Base-by-base conservation (phyloP, 768 basidiomycete genomes). In the Naganishia onofrii region DNA sequence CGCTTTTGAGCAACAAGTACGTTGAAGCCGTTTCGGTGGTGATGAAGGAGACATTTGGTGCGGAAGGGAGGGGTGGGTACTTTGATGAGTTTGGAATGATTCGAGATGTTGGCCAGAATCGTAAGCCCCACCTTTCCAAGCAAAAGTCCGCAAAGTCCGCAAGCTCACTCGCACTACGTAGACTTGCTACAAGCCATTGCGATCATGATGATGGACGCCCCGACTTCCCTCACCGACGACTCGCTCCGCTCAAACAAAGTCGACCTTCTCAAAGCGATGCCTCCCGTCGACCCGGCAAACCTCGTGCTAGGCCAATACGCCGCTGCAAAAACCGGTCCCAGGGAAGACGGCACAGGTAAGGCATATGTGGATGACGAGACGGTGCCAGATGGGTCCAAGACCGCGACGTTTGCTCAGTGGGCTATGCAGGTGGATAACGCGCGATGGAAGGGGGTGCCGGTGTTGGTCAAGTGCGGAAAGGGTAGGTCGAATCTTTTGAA, bases 11-110 rank as follows among this genome's bases (percentile, higher is more conserved):
- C 60, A 64, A 54, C 19, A 42, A 65, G 19, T 44, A 73, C 28
- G 69, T 73, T 10, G 66, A 56, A 8, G 51, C 42, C 36, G 58
- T 73, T 26, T 34, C 44, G 10, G 57, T 73, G 23, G 69, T 66
- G 36, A 65, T 70, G 65, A 70, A 48, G 52, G 72, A 73, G 60
- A 64, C 42, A 8, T 73, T 73, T 63, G 72, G 72, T 4, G 63
- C 63, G n/a, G 72, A 73, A n/a, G 72, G 72, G n/a, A 38, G 72
- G 56, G 71, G 72, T 36, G 72, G 72, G 21, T 73, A 73, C 52
- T 73, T 73, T 54, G 72, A 73, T 34, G 72, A 73, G 57, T 73
- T 73, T 55, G 72, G 72, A 34, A 73, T 73, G 69, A 68, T 73
- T 10, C 29, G 72, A 26, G 72, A 72, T 55, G 69, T 72, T n/a